Base-by-base conservation (phyloP, 2,329 filamentous ascomycete genomes). In the Lecanicillium sp. region DNA sequence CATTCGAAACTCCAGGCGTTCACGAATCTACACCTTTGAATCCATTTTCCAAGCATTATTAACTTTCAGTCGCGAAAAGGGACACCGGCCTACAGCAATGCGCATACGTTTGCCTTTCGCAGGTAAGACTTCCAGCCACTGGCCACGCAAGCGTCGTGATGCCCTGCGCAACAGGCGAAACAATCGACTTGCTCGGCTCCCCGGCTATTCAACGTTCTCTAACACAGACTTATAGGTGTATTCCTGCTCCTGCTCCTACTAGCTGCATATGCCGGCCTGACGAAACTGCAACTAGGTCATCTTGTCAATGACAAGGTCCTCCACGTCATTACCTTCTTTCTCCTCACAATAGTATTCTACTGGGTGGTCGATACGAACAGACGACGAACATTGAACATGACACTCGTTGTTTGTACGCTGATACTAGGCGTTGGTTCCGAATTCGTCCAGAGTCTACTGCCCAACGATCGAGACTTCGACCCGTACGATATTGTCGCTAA, bases 321-420 rank as follows among this genome's bases (percentile, higher is more conserved):
- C 19, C 92, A 96, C 63, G 73, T 85, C 51, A 45, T 88, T 42
- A 89, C 85, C 52, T 96, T 98, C 69, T 95, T 96, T 71, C 57
- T 86, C 48, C 74, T 98, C 38, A 95, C 90, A 13, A 63, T 85
- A 47, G 66, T 75, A 50, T 96, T 96, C 72, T 98, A 98, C 76
- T 98, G 92, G 88, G 85, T 95, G 56, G 65, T 95, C 51, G 92
- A 98, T 59, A 94, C 88, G 37, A 83, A 80, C 46, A 85, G 92
- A 45, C 81, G 90, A 37, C 85, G 90, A 49, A 83, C 80, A 15
- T 68, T 95, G 35, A 83, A 98, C 61, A 66, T 95, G 47, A 94
- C 89, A 12, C 67, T 95, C 18, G 58, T 87, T 16, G 70, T 87
- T 43, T 94, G 87, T 65, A 94, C 89, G 5, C 63, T 83, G 30